phyloP scores from a whole-genome alignment of 208 protist genomes.

The Crithidia acanthocephali region DNA sequence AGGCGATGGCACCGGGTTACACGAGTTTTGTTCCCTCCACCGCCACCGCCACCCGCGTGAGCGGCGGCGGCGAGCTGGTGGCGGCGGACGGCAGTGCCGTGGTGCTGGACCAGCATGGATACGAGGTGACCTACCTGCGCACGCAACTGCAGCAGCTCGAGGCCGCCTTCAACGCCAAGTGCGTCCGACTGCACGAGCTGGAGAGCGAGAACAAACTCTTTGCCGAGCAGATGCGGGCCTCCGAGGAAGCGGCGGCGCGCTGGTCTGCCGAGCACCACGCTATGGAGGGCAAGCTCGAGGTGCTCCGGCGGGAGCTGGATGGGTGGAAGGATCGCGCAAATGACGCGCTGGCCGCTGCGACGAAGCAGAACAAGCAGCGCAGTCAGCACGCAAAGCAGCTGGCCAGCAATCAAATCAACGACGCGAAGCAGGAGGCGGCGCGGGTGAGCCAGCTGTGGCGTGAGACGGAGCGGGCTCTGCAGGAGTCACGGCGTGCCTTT shows the following conservation, averaged over 20 bases:
- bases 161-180: constrained; percentile 86
- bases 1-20: neutral
- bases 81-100: constrained; percentile 26
- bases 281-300: constrained; percentile 51
- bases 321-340: constrained; percentile 67
- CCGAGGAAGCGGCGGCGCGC: constrained; percentile 37
- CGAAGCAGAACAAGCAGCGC: constrained; percentile 36
- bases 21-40: neutral
- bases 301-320: constrained; percentile 67
- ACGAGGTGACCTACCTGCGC: constrained; percentile 83
- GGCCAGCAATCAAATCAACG: constrained; percentile 42
- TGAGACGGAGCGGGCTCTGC: constrained; percentile 84
- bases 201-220: constrained; percentile 65
- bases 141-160: constrained; percentile 83
- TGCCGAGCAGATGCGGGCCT: constrained; percentile 42
- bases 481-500: constrained; percentile 74
- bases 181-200: constrained; percentile 80
- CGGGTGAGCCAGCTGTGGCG: constrained; percentile 80
- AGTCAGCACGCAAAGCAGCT: constrained; percentile 30
- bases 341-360: constrained; percentile 33
- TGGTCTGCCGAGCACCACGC: constrained; percentile 41
- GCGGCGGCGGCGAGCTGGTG: neutral
- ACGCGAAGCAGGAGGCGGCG: constrained; percentile 60
- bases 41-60: too few species aligned
- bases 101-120: constrained; percentile 71